Evolutionary conservation across 164 flowering plant genomes (phyloP).

Genomic region (Tinospora cordifolia): DNA sequence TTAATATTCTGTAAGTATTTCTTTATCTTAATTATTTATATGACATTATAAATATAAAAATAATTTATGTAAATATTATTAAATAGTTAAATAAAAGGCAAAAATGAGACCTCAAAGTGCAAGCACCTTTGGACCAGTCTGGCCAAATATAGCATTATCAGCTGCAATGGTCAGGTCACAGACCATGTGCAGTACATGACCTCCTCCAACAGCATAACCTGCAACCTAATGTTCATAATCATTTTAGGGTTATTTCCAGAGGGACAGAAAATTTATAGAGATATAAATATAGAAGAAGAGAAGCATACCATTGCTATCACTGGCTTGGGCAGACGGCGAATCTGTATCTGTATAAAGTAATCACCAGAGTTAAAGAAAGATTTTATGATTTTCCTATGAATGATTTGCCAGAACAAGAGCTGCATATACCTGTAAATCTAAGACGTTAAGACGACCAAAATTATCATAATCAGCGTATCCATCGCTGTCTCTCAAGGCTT

Average conservation of each 20-base stretch:
- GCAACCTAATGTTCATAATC: slow-evolving; percentile 56
- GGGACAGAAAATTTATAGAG: not conserved
- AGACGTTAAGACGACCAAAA: slow-evolving; percentile 84
- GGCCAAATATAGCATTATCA: slow-evolving; percentile 85
- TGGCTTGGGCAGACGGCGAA: slow-evolving; percentile 91
- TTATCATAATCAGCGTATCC: slow-evolving; percentile 72
- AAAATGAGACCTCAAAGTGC: too few relatives aligned
- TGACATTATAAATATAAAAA: too few relatives aligned
- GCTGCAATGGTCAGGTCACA: slow-evolving; percentile 97
- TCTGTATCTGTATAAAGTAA: slow-evolving; percentile 55
- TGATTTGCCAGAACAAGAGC: not conserved
- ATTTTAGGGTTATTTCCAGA: not conserved
- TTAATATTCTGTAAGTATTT: too few relatives aligned
- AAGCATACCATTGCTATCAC: slow-evolving; percentile 89
- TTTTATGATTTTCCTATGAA: not conserved
- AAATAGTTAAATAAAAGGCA: too few relatives aligned
- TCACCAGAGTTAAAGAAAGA: not conserved
- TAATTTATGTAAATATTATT: too few relatives aligned
- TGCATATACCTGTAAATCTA: slow-evolving; percentile 71
- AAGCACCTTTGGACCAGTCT: slow-evolving; percentile 89
- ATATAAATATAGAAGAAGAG: slow-evolving; percentile 1
- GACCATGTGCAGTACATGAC: slow-evolving; percentile 90
- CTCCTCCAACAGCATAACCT: slow-evolving; percentile 97
- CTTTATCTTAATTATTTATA: too few relatives aligned
- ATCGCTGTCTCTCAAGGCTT: slow-evolving; percentile 58